These are phyloP conservation scores for Bryopsis sp. DNA, from an alignment of 139 green algal species.

Conservation along the genomic window DNA sequence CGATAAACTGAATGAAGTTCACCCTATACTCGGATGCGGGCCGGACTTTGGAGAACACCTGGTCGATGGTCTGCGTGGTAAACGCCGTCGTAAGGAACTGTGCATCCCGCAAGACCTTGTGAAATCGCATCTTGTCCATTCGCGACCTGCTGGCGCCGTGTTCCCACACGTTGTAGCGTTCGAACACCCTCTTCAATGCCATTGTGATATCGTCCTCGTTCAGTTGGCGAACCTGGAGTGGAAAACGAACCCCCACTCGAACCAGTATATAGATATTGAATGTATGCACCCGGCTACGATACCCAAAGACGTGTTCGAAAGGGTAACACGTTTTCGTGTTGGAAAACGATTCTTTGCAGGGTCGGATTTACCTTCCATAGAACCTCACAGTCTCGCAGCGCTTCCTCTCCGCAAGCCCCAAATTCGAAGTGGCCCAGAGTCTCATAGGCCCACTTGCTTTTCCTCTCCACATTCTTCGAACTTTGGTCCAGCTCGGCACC, in stretches of 20 bases:
- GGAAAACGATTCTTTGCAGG: too few species aligned
- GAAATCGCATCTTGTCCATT: slow-evolving; percentile 29
- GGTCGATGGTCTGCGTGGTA: neutral
- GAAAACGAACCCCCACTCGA: too few species aligned
- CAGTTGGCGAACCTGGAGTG: slow-evolving; percentile 20
- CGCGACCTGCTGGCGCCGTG: slow-evolving; percentile 20
- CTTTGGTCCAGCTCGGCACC: neutral
- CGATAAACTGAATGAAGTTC: slow-evolving; percentile 37
- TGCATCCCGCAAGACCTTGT: slow-evolving; percentile 23
- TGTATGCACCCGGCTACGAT: too few species aligned
- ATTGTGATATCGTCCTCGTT: slow-evolving; percentile 33
- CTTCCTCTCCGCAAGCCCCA: neutral
- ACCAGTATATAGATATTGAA: too few species aligned
- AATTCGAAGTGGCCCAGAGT: neutral
- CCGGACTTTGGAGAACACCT: slow-evolving; percentile 14
- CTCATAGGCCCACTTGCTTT: neutral
- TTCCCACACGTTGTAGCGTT: slow-evolving; percentile 34
- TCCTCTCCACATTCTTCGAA: neutral
- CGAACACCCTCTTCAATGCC: slow-evolving; percentile 31
- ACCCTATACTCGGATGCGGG: slow-evolving; percentile 6
- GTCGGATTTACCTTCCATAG: slow-evolving; percentile 3
- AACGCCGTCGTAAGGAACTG: slow-evolving; percentile 20
- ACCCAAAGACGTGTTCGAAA: too few species aligned
- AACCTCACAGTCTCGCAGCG: neutral
- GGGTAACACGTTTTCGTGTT: too few species aligned